Base-by-base conservation (phyloP, 495 filamentous ascomycete genomes). In the Staphylotrichum longicolle region DNA sequence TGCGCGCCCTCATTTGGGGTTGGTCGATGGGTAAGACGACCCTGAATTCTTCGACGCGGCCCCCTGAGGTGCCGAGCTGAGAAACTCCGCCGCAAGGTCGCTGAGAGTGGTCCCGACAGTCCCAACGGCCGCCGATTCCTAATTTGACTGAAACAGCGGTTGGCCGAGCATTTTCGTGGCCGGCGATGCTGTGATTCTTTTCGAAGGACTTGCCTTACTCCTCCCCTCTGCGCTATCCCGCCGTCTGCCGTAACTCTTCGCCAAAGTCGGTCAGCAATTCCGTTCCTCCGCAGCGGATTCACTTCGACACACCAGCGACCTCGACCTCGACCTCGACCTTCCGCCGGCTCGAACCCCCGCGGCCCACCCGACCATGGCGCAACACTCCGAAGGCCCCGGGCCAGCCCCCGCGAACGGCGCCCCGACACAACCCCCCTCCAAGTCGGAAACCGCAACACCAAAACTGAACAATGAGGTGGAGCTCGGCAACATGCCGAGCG, bases 401-500 rank as follows among this genome's bases (percentile, higher is more conserved):
- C 62, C 62, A 53, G 52, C 66, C 14, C 52, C 63, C 53, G 50
- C 71, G 32, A 64, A 63, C 48, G 68, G 70, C 33, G 74, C 77
- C 15, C 77, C 78, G 33, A 66, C 66, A 33, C 78, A 80, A 53
- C 78, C 77, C 15, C 82, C 79, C 54, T 80, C 82, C 53, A 90
- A 89, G 70, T 79, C 81, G 32, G 74, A 80, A 48, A 77, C 80
- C 3, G 81, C 78, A 12, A 77, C 84, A 34, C 85, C 87, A 27
- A 86, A 85, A 69, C 73, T 86, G 41, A 83, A 83, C 72, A 82
- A 79, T 60, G 85, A 83, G 58, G 77, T 93, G 68, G 90, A 93
- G 73, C 78, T 93, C 56, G 85, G 86, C 55, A 81, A 77, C 60
- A 83, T 93, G 72, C 80, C 82, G 27, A 66, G 74, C 32, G 71